These are phyloP conservation scores for Pelargonium fulgidum DNA, from an alignment of 441 rosid species.

Conservation along the genomic window DNA sequence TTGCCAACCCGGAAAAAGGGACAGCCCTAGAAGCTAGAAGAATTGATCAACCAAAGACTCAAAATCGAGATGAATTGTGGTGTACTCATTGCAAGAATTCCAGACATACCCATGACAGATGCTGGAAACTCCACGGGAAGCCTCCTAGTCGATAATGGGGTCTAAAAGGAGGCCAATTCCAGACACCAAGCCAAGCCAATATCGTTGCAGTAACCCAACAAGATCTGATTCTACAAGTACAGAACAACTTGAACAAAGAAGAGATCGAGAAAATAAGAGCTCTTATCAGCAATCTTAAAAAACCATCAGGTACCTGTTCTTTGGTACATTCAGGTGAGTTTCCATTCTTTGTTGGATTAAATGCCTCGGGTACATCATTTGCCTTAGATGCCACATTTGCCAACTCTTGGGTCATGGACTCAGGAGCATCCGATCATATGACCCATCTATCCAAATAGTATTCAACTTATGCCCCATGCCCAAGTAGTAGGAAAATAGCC, in stretches of 20 bases:
- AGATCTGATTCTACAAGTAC: background rate
- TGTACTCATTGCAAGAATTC: background rate
- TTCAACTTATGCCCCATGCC: background rate
- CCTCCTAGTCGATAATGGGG: slow-evolving; percentile 6
- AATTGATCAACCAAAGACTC: background rate
- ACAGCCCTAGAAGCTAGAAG: background rate
- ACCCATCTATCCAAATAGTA: background rate
- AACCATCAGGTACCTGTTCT: background rate
- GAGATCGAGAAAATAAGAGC: background rate
- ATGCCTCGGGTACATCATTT: background rate
- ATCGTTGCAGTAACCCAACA: background rate
- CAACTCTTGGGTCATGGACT: background rate
- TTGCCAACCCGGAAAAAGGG: too few species aligned
- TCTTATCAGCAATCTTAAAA: background rate
- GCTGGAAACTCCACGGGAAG: slow-evolving; percentile 7
- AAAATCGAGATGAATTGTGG: slow-evolving; percentile 3
- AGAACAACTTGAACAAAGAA: background rate
- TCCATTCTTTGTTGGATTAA: background rate
- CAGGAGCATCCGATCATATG: background rate
- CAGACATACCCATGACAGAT: background rate
- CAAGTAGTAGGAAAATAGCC: slow-evolving; percentile 12
- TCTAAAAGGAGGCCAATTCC: background rate
- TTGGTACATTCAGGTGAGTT: background rate
- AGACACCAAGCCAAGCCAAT: background rate
- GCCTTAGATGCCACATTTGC: background rate